A percentile compares a stretch with the other conserved stretches of the same genome.
Evolutionary conservation across 805 yeast genomes (phyloP).

Genomic region (Hanseniaspora clermontiae): DNA sequence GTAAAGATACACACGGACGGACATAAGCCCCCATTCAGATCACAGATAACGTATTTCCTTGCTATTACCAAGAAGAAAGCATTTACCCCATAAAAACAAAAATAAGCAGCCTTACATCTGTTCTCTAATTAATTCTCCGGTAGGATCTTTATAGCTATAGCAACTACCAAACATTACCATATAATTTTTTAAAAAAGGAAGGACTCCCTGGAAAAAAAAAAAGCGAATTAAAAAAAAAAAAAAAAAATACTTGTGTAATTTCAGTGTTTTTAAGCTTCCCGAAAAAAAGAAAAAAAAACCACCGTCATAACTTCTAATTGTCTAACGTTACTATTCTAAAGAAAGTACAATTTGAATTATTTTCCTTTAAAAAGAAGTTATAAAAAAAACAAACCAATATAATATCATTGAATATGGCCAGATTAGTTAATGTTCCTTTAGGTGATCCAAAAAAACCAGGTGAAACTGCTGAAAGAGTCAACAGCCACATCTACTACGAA

Average conservation of each 20-base stretch:
- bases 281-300: background rate
- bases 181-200: background rate
- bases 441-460: constrained; percentile 56
- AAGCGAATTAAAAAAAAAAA: too few relatives aligned
- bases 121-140: too few relatives aligned
- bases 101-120: too few relatives aligned
- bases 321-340: background rate
- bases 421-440: constrained; percentile 36
- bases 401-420: constrained; percentile 1
- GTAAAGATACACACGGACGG: too few relatives aligned
- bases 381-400: background rate
- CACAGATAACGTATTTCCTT: too few relatives aligned
- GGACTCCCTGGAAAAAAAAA: background rate
- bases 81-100: too few relatives aligned
- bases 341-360: too few relatives aligned
- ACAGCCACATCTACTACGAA: constrained; percentile 29
- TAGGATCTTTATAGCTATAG: too few relatives aligned
- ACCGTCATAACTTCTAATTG: background rate
- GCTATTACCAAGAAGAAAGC: too few relatives aligned
- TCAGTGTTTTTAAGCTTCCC: background rate
- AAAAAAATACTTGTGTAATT: background rate
- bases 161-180: too few relatives aligned
- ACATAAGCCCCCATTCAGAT: too few relatives aligned
- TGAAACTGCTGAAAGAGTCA: constrained; percentile 76
- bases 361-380: background rate